Conservation (phyloP, 1,139 yeast genomes). For the Candida tropicalis region DNA sequence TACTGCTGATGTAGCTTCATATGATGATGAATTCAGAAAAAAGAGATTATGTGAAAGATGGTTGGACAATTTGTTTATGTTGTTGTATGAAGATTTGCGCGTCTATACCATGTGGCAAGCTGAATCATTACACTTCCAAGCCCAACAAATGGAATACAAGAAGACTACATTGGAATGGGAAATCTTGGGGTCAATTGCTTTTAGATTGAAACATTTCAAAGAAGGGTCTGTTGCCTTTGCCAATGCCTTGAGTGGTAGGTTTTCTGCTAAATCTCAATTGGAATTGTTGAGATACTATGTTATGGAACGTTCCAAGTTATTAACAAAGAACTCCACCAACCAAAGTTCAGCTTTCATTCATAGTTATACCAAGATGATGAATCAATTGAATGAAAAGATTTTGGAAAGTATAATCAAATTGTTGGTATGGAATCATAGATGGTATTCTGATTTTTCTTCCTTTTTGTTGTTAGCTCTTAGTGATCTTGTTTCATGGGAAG, state of each 20-base stretch:
- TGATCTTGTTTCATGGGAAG: constrained; percentile 72
- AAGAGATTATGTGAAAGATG: constrained; percentile 93
- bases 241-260: constrained; percentile 73
- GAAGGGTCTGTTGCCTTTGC: constrained; percentile 86
- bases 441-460: constrained; percentile 93
- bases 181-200: constrained; percentile 79
- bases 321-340: constrained; percentile 31
- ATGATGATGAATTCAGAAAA: constrained; percentile 54
- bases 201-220: constrained; percentile 73
- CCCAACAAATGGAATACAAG: constrained; percentile 71
- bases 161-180: constrained; percentile 95
- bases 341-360: constrained; percentile 23
- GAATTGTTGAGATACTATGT: constrained; percentile 71
- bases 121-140: constrained; percentile 63
- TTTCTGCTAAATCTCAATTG: constrained; percentile 79
- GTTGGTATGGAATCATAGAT: constrained; percentile 93
- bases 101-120: constrained; percentile 93
- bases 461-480: constrained; percentile 56
- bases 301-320: constrained; percentile 43
- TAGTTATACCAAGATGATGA: constrained; percentile 44
- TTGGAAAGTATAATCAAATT: constrained; percentile 74
- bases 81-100: constrained; percentile 84
- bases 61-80: constrained; percentile 87
- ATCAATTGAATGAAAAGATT: constrained; percentile 59
- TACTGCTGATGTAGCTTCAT: constrained; percentile 16